These are phyloP conservation scores for Lecanicillium sp. DNA, from an alignment of 2,329 filamentous ascomycete species.

Conservation along the genomic window DNA sequence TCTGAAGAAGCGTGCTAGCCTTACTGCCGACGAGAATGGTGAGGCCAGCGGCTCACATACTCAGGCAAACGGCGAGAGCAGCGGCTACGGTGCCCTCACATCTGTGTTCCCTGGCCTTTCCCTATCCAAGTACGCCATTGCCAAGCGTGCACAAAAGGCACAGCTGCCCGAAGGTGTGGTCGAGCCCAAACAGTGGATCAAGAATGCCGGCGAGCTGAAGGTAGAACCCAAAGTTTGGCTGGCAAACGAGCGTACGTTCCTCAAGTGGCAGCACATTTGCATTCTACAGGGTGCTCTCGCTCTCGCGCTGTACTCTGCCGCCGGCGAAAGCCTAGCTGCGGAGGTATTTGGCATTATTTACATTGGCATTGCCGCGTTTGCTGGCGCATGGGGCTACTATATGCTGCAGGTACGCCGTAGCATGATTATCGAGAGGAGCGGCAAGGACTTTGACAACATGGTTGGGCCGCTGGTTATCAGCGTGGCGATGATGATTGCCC, in stretches of 20 bases:
- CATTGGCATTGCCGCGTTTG: slow-evolving; percentile 72
- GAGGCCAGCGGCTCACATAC: slow-evolving; percentile 22
- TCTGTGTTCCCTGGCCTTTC: slow-evolving; percentile 78
- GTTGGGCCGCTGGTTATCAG: slow-evolving; percentile 80
- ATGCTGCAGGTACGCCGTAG: slow-evolving; percentile 69
- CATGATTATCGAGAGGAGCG: slow-evolving; percentile 79
- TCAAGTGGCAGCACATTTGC: slow-evolving; percentile 97
- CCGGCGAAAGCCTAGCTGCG: slow-evolving; percentile 70
- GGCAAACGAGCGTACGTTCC: slow-evolving; percentile 94
- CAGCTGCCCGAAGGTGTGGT: slow-evolving; percentile 79
- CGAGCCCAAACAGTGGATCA: slow-evolving; percentile 82
- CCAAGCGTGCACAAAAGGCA: slow-evolving; percentile 36
- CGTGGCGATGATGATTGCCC: slow-evolving; percentile 65
- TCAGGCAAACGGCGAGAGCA: slow-evolving; percentile 26
- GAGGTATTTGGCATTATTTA: slow-evolving; percentile 76
- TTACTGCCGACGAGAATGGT: slow-evolving; percentile 26
- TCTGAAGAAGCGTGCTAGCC: slow-evolving; percentile 17
- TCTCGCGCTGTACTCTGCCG: slow-evolving; percentile 81
- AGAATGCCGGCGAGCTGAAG: slow-evolving; percentile 84
- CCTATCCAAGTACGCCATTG: slow-evolving; percentile 64
- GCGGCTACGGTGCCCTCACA: slow-evolving; percentile 50
- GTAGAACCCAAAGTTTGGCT: slow-evolving; percentile 99
- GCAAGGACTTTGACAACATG: slow-evolving; percentile 87
- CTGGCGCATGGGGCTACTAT: slow-evolving; percentile 78
- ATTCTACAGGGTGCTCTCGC: slow-evolving; percentile 80